Evolutionary conservation across 176 grass and related monocot genomes (phyloP), one percentile per base, ranked within the genome.

Genomic region (Aegilops umbellulata): DNA sequence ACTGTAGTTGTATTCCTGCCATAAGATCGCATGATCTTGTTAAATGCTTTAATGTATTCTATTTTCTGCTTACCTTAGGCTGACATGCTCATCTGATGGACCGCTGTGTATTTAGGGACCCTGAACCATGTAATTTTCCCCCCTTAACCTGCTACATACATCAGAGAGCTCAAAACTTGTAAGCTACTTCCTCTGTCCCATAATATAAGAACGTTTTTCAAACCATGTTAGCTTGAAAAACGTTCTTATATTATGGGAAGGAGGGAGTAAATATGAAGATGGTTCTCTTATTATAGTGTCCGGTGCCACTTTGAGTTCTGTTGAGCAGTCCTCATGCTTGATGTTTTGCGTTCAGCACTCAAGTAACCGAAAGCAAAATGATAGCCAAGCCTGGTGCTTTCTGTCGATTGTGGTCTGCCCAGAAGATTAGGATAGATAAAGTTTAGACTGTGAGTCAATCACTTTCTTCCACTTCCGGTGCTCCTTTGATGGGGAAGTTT

Each of bases 401-500:
- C 29, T 55, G 42, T 73, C 65, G 62, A 63, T 65, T 26, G 47
- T 53, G 72, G 65, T 71, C 71, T 86, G 34, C 31, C 65, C 17
- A 36, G 79, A 44, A 25, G 70, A 79, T 90, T 90, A 87, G 65
- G 84, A 73, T 90, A 22, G 20, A 58, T 22, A 76, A 87, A 75
- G 80, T 83, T 80, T 80, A 32, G 26, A 83, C 80, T 79, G 79
- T 83, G 84, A 80, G 44, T 79, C 84, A 47, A 67, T 76, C 72
- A 76, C 42, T 76, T 79, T 79, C 24, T 70, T 49, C 74, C 80
- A 79, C 84, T 73, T 83, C 53, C 51, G 16, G 57, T 79, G 84
- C 80, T 70, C 16, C 79, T 78, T 63, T 26, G 74, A 3, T 79
- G 25, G 32, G 74, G 15, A 90, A 83, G 65, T 84, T 84, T 51